Base-by-base conservation (phyloP, 1,139 yeast species). In the Protomyces lactucae-debilis region DNA sequence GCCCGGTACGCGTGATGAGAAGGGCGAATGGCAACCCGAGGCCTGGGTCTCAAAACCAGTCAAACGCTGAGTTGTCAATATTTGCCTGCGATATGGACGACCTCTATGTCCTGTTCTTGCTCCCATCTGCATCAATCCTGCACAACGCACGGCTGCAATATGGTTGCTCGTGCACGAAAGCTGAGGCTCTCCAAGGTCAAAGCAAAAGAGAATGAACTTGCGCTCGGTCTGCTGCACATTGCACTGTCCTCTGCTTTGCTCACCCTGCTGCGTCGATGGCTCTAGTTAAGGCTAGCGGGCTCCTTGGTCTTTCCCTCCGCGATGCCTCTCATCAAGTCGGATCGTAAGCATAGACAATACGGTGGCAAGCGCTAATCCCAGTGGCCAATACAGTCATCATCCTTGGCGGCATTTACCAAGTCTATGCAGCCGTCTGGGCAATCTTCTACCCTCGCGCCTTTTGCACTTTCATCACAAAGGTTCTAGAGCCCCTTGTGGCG, bases 21-120 rank as follows among this genome's bases (percentile, higher is more conserved):
- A 52, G 57, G 63, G 63, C 14, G 63, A 59, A 23, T 59, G 63
- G 63, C 63, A 59, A 35, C 63, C 63, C 8, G 63, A 59, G 35
- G 52, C 57, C 6, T 59, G 63, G 63, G 48, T 43, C 48, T 43
- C 48, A 18, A n/a, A 43, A 10, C 48, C 48, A 16, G 48, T 43
- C 21, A 43, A 18, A 43, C 48, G 48, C 48, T 43, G 10, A 16
- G 48, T 3, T n/a, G 23, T 43, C 48, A 43, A 43, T 43, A 43
- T 43, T 43, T 43, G 48, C 23, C 1, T 5, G 23, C 6, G 28
- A 3, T 25, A 25, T 25, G 28, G 28, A 25, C 28, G 6, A 5
- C 3, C 28, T 25, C 6, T 25, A 1, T 25, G 28, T 25, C 28
- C 28, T 25, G 6, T 25, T 3, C 6, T 25, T 3, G 28, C 28